phyloP scores from a whole-genome alignment of 192 early-diverging fungal genomes.

The Allomyces javanicus region DNA sequence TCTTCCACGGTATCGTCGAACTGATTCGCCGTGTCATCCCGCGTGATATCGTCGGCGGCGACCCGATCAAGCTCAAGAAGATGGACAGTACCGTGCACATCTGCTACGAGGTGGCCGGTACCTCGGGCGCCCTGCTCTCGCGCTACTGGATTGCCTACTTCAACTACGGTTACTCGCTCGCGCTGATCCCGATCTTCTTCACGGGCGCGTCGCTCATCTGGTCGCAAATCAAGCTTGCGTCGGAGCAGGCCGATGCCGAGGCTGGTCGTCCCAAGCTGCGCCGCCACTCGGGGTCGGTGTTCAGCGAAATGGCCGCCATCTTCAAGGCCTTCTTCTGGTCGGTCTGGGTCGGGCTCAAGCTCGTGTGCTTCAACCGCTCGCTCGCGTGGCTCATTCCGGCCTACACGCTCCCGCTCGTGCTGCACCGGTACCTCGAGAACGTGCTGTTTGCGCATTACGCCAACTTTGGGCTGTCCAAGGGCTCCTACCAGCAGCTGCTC shows the following conservation, averaged over 20 bases:
- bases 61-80: slow-evolving; percentile 32
- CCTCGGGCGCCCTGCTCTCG: slow-evolving; percentile 30
- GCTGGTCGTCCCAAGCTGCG: no score
- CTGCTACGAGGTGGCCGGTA: slow-evolving; percentile 37
- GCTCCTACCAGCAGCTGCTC: slow-evolving; percentile 23
- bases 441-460: slow-evolving; percentile 25
- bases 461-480: slow-evolving; percentile 17
- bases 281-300: slow-evolving; percentile 2
- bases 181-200: slow-evolving; percentile 27
- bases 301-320: slow-evolving; percentile 12
- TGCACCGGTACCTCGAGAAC: slow-evolving; percentile 36
- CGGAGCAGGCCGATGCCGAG: background rate
- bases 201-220: slow-evolving; percentile 19
- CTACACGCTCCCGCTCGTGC: slow-evolving; percentile 28
- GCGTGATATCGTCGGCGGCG: slow-evolving; percentile 35
- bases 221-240: slow-evolving; percentile 15
- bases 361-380: slow-evolving; percentile 26
- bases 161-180: slow-evolving; percentile 22
- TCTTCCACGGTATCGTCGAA: slow-evolving; percentile 33
- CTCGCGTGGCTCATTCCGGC: slow-evolving; percentile 37
- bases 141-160: slow-evolving; percentile 19
- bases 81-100: slow-evolving; percentile 39
- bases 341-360: slow-evolving; percentile 17
- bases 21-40: slow-evolving; percentile 39
- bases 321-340: slow-evolving; percentile 24